Base-by-base conservation (phyloP, 345 rosid genomes). In the Psidium friedrichsthalianum region DNA sequence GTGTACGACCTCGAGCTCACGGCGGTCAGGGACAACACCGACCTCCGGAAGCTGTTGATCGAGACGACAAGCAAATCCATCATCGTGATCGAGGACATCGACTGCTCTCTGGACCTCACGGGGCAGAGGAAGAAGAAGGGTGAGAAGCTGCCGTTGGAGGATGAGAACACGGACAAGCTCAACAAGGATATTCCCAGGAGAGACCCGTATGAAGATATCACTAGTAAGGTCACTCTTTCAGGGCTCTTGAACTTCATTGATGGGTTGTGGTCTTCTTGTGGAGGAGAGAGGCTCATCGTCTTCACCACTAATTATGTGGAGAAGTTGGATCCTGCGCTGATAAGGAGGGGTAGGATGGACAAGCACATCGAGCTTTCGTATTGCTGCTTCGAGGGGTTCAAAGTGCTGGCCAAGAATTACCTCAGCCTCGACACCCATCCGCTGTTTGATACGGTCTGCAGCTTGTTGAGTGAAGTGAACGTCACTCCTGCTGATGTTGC, bases 231-330 rank as follows among this genome's bases (percentile, higher is more conserved):
- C 32, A 94, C 95, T n/a, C 93, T 94, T 24, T 94, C 97, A 3
- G 94, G 95, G 8, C 87, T 93, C 47, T 74, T 94, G 76, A 93
- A 94, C 85, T 93, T 94, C 86, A 93, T 93, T 42, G 95, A 94
- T 86, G 97, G 95, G 44, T 82, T 93, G 82, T 94, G 97, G 97
- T 94, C 94, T 3, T 93, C 97, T 49, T 92, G 92, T 85, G 93
- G 95, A 36, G 93, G 92, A 59, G 97, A 94, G 85, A 93, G 94
- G 88, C 88, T 94, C 59, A 89, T 93, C 52, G 93, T 94, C 20
- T 94, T 93, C 85, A 92, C 94, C 10, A 92, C 94, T 11, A 94
- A 94, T 87, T 91, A 92, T 51, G 89, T 86, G 84, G 92, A 93
- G 86, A 93, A 92, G 85, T 92, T 93, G 32, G 97, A 94, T 84